Evolutionary conservation across 2,329 filamentous ascomycete genomes (phyloP).

Genomic region (Myrmaecium sp.): DNA sequence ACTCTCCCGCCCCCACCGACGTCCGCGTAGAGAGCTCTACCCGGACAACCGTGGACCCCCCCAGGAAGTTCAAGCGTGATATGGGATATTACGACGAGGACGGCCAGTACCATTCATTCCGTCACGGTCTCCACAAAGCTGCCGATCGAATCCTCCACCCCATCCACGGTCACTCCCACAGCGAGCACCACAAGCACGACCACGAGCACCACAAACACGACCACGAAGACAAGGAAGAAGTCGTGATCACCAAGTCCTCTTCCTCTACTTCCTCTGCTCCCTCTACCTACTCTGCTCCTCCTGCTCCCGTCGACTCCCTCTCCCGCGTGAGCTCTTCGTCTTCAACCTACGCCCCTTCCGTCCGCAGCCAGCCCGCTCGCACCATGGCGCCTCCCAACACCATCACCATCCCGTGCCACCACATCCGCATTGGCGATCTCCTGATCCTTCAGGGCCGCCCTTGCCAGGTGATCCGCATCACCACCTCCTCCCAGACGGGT

Average conservation of each 20-base stretch:
- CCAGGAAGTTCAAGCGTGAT: slow-evolving; percentile 36
- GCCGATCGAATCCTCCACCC: slow-evolving; percentile 49
- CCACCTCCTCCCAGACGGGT: slow-evolving; percentile 89
- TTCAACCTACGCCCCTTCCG: slow-evolving; percentile 4
- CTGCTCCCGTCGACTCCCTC: slow-evolving; percentile 18
- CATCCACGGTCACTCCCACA: slow-evolving; percentile 34
- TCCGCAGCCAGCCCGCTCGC: slow-evolving; percentile 8
- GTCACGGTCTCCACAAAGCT: slow-evolving; percentile 50
- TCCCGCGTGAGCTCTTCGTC: slow-evolving; percentile 15
- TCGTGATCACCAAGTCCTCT: slow-evolving; percentile 32
- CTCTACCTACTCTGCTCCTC: slow-evolving; percentile 11
- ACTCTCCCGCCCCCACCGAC: slow-evolving; percentile 24
- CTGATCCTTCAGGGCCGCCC: slow-evolving; percentile 97
- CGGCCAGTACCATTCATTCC: slow-evolving; percentile 58
- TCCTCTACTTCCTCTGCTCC: slow-evolving; percentile 5
- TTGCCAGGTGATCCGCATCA: slow-evolving; percentile 99
- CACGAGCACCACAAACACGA: slow-evolving; percentile 16
- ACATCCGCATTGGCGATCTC: slow-evolving; percentile 97
- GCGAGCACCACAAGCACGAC: slow-evolving; percentile 33
- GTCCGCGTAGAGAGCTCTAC: slow-evolving; percentile 33
- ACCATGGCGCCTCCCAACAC: slow-evolving; percentile 53
- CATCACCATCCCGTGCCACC: slow-evolving; percentile 97
- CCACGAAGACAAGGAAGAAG: slow-evolving; percentile 23
- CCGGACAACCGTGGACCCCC: slow-evolving; percentile 34
- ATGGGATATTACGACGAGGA: slow-evolving; percentile 74